Conservation (phyloP, 2,329 filamentous ascomycete genomes). For the Trichoderma koningiopsis region DNA sequence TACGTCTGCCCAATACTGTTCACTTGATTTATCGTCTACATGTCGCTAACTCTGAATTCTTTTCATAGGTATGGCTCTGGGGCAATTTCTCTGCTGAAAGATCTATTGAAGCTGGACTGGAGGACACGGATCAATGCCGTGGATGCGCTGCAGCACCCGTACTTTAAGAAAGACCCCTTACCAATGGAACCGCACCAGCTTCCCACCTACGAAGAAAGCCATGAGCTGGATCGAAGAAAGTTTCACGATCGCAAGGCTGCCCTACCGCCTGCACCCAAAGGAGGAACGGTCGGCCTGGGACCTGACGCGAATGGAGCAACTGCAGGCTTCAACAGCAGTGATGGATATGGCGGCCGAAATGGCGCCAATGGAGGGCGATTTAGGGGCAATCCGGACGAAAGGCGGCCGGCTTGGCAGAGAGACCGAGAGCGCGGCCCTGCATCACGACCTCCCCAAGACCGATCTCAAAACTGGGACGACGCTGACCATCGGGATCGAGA, state of each 20-base stretch:
- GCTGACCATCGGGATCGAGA: conserved; percentile 47
- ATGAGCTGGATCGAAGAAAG: conserved; percentile 92
- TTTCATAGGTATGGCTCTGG: conserved; percentile 60
- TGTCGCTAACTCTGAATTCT: conserved; percentile 21
- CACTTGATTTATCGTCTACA: not conserved
- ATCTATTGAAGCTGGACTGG: conserved; percentile 89
- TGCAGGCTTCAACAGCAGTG: conserved; percentile 53
- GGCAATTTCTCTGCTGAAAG: conserved; percentile 77
- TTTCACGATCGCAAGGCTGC: conserved; percentile 83
- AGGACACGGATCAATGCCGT: conserved; percentile 85
- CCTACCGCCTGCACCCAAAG: conserved; percentile 86
- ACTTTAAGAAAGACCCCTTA: conserved; percentile 78
- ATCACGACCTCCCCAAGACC: conserved; percentile 51
- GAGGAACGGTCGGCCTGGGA: conserved; percentile 83
- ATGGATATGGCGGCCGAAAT: conserved; percentile 52
- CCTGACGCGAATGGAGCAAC: conserved; percentile 52
- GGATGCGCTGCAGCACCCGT: conserved; percentile 88
- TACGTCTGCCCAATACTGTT: conserved; percentile 40
- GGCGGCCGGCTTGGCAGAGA: conserved; percentile 57
- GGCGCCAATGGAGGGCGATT: conserved; percentile 52
- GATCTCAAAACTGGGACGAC: conserved; percentile 38
- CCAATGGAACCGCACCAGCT: conserved; percentile 83
- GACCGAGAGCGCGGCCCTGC: conserved; percentile 55
- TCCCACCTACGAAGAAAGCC: conserved; percentile 90
- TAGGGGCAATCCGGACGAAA: conserved; percentile 47